A percentile compares a stretch with the other conserved stretches of the same genome.
Evolutionary conservation across 441 rosid genomes (phyloP).

Genomic region (Adansonia gregorii): DNA sequence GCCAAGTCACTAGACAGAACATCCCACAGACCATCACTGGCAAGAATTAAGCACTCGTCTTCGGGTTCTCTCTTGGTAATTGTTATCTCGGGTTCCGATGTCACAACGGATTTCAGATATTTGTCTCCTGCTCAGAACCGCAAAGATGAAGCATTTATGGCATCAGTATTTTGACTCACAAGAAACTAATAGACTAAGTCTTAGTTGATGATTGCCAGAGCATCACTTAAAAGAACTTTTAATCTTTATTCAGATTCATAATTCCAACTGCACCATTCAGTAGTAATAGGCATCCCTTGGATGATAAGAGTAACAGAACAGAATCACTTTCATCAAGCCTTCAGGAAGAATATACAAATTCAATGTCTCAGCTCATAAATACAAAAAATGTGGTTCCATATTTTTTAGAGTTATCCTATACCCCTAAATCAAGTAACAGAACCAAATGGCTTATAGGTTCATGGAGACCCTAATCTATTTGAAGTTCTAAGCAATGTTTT

Average conservation of each 20-base stretch:
- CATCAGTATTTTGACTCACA: not conserved
- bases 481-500: not conserved
- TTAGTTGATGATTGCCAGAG: not conserved
- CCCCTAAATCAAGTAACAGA: not conserved
- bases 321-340: not conserved
- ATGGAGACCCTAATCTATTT: not conserved
- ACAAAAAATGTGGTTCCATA: too few species aligned
- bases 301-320: not conserved
- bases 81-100: conserved; percentile 55
- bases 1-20: conserved; percentile 57
- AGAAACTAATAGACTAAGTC: not conserved
- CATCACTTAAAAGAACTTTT: not conserved
- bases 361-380: too few species aligned
- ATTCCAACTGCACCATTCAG: not conserved
- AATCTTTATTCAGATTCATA: not conserved
- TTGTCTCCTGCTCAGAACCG: conserved; percentile 51
- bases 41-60: conserved; percentile 64
- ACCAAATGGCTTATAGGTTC: not conserved
- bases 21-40: conserved; percentile 76
- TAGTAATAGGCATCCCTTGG: not conserved
- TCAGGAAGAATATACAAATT: not conserved
- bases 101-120: conserved; percentile 57
- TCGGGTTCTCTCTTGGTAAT: conserved; percentile 43
- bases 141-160: not conserved
- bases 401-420: not conserved